Evolutionary conservation across 345 rosid genomes (phyloP).

Genomic region (Eucalyptus marginata): DNA sequence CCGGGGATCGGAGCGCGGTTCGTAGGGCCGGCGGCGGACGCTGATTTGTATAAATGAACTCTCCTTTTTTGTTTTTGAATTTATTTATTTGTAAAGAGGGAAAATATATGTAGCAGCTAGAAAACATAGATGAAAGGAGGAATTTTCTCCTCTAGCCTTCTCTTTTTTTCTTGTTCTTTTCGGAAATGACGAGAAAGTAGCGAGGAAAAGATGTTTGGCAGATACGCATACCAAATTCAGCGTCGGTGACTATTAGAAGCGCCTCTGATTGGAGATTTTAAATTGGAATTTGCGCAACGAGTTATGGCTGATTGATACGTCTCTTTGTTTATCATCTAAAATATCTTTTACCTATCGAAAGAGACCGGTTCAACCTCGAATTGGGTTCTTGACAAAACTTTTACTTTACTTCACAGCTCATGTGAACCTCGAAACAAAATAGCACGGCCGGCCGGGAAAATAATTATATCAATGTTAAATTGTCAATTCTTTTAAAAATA

Average conservation of each 20-base stretch:
- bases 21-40: background rate
- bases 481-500: too few relatives aligned
- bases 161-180: background rate
- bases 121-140: background rate
- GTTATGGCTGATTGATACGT: background rate
- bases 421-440: background rate
- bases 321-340: background rate
- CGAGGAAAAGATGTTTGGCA: background rate
- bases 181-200: background rate
- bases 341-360: background rate
- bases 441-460: background rate
- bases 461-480: too few relatives aligned
- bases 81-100: background rate
- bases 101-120: background rate
- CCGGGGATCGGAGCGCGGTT: background rate
- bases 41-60: background rate
- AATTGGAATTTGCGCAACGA: background rate
- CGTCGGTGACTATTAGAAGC: background rate
- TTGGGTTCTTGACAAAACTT: background rate
- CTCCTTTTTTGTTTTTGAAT: background rate
- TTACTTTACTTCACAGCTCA: background rate
- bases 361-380: background rate
- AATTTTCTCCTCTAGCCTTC: background rate
- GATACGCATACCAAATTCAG: background rate
- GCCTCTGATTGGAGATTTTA: background rate